Evolutionary conservation across 495 filamentous ascomycete species (phyloP), one percentile per base, ranked within the genome.

Genomic region (Aspergillus saccharolyticus): DNA sequence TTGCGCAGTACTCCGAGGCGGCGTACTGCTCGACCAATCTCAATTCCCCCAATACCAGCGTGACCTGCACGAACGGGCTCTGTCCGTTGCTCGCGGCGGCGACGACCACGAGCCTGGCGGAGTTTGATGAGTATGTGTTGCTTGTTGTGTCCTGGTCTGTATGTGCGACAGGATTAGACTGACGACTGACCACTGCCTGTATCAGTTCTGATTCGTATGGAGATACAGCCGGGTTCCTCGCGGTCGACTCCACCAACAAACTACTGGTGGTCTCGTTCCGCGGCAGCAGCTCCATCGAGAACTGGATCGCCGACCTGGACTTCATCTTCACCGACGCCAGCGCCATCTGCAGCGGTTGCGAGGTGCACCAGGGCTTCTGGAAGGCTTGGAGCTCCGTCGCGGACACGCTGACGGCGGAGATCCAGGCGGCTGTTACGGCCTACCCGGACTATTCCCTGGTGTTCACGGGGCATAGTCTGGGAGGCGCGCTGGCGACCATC

Each of bases 141-240:
- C n/a, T 19, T 39, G 33, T 12, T 10, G 4, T 10, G 4, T 30
- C 10, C 10, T 4, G 25, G 4, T 30, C 4, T 10, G 4, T 30
- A 10, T 6, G 5, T 15, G 20, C 14, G 2, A 22, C 9, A 49
- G 47, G 12, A 17, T 9, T 17, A n/a, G 21, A n/a, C 47, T 50
- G 15, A 50, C 15, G 15, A 50, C 15, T 24, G 47, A 30, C 8
- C 8, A 30, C 9, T 39, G 33, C 33, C 2, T 12, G 33, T 39
- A 10, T 8, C 43, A 88, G 83, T 44, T 74, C 80, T 2, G 57
- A 74, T 33, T 46, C 67, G 20, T 70, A 72, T 8, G 82, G 85
- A 7, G 87, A 89, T 58, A 80, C 81, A 15, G 78, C 84, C 14
- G 90, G 90, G 33, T 88, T 85, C 63, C 68, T 91, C n/a, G 85